phyloP scores from a whole-genome alignment of 208 protist species.

The Trypanosoma vivax region DNA sequence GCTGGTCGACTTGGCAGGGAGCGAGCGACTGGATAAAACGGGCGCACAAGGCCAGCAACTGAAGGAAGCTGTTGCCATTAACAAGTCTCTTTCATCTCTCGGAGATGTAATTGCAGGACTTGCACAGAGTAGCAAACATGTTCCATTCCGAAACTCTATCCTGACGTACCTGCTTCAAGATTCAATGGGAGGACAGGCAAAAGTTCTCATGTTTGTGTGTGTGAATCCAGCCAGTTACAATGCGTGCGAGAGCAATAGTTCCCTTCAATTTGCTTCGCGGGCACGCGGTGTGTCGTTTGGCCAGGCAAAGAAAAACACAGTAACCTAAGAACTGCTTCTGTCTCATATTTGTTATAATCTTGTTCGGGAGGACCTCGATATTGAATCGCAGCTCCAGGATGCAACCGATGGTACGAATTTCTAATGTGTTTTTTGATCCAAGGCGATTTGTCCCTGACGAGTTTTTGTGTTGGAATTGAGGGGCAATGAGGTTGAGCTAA shows the following conservation, averaged over 20 bases:
- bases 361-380: too few species aligned
- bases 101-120: constrained; percentile 89
- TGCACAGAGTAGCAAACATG: constrained; percentile 73
- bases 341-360: too few species aligned
- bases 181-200: constrained; percentile 91
- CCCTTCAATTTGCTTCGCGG: constrained; percentile 86
- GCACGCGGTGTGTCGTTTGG: constrained; percentile 84
- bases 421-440: too few species aligned
- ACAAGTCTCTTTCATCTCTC: constrained; percentile 87
- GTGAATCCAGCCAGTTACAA: constrained; percentile 93
- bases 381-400: too few species aligned
- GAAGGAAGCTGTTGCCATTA: constrained; percentile 91
- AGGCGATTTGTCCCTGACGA: too few species aligned
- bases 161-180: constrained; percentile 90
- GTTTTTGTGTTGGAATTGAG: too few species aligned
- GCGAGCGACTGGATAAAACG: constrained; percentile 87
- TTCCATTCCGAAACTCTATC: constrained; percentile 90
- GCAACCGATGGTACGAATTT: too few species aligned
- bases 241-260: constrained; percentile 79
- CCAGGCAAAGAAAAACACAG: constrained; percentile 84
- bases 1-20: constrained; percentile 90
- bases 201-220: constrained; percentile 94
- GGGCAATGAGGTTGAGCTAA: too few species aligned
- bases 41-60: constrained; percentile 76
- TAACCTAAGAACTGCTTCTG: too few species aligned